Evolutionary conservation across 2,329 filamentous ascomycete species (phyloP), one percentile per base, ranked within the genome.

Genomic region (Paramyrothecium roridum): DNA sequence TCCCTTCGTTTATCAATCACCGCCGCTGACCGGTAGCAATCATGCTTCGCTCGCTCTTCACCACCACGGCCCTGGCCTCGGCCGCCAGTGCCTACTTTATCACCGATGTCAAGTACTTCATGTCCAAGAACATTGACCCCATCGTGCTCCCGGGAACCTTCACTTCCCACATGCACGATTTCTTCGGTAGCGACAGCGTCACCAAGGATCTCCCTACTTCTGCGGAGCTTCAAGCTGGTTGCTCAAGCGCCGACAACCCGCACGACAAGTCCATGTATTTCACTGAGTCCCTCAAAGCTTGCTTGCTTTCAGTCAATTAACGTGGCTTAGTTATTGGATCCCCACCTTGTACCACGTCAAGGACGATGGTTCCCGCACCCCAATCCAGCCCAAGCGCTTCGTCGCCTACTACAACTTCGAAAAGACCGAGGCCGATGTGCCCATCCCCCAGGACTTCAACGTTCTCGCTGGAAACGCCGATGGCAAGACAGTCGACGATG

Each of bases 41-140:
- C 37, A 43, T 43, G 37, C n/a, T 43, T 43, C 37, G 37, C 37
- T 43, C 37, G 37, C 37, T 43, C 16, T 13, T 43, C n/a, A 43
- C 37, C 21, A 73, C 74, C 50, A 67, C 72, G 0, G 68, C 71
- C 11, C 62, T 76, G 12, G 74, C 72, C 0, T 70, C 71, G 7
- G 74, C 73, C 2, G 71, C 75, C 1, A 70, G 67, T 3, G 57
- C 55, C 23, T 48, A 48, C 46, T 48, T 48, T 16, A 20, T 48
- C 46, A 22, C 46, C 16, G 46, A 48, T 26, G 46, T 48, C 19
- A 48, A 48, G 46, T 26, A 48, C 19, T 48, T 48, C 20, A 48
- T 48, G 46, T 21, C 19, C 19, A 48, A 48, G 46, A 48, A 48
- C 46, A 48, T 48, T n/a, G 46, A 48, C 46, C 46, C 46, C 20